A percentile compares a stretch with the other conserved stretches of the same genome.
Evolutionary conservation across 2,329 filamentous ascomycete species (phyloP).

Genomic region (Exophiala calicioides): DNA sequence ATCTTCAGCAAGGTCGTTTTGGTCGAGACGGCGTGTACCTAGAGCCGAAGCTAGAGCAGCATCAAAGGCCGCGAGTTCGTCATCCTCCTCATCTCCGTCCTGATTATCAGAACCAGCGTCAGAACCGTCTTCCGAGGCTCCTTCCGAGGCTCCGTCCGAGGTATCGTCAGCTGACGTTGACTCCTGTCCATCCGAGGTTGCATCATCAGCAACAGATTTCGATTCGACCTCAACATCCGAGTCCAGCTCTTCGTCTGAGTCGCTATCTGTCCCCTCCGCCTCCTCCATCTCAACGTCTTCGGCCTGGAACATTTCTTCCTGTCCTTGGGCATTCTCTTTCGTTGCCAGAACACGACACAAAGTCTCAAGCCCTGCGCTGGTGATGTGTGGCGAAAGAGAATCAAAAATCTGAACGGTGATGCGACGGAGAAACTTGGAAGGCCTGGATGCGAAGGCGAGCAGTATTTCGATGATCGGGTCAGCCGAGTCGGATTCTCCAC

Average conservation of each 20-base stretch:
- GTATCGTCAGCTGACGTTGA: neutral
- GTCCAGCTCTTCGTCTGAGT: conserved; percentile 43
- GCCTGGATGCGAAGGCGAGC: conserved; percentile 83
- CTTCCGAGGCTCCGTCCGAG: conserved; percentile 42
- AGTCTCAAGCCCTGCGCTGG: conserved; percentile 68
- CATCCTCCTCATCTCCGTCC: conserved; percentile 45
- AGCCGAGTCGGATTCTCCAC: conserved; percentile 48
- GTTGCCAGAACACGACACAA: conserved; percentile 67
- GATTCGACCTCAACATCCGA: conserved; percentile 45
- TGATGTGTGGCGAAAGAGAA: conserved; percentile 75
- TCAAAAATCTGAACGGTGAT: conserved; percentile 86
- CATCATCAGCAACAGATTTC: conserved; percentile 33
- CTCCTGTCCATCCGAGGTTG: neutral
- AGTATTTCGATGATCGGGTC: conserved; percentile 83
- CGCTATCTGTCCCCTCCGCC: conserved; percentile 45
- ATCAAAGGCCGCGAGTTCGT: conserved; percentile 65
- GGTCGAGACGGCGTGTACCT: conserved; percentile 63
- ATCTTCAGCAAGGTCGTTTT: conserved; percentile 58
- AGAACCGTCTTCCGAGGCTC: conserved; percentile 47
- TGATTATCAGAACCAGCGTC: conserved; percentile 45
- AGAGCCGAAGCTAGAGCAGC: conserved; percentile 76
- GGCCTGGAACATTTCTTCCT: conserved; percentile 80
- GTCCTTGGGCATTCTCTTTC: conserved; percentile 78
- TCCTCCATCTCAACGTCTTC: conserved; percentile 62
- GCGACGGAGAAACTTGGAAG: conserved; percentile 79